These are phyloP conservation scores for Orbilia javanica DNA, from an alignment of 2,329 filamentous ascomycete genomes.

Conservation along the genomic window DNA sequence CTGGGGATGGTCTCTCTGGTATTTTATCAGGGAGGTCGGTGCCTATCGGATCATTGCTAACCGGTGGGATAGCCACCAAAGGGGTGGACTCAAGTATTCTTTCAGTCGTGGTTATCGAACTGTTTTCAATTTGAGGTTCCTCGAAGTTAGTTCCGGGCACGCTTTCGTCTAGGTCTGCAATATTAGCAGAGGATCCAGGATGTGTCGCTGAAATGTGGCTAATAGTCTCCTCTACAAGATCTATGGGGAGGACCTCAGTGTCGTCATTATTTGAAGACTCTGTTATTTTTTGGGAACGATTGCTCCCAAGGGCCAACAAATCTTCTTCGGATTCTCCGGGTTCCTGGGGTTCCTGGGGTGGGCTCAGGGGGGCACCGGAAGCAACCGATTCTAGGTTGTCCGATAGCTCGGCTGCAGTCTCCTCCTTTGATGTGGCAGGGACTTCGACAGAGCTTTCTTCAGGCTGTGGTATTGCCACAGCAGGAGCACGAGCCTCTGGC, in stretches of 20 bases:
- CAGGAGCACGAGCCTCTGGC: slow-evolving; percentile 1
- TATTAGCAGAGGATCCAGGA: slow-evolving; percentile 11
- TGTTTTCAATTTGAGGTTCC: too few species aligned
- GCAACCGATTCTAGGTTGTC: not conserved
- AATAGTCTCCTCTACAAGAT: slow-evolving; percentile 9
- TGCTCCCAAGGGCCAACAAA: slow-evolving; percentile 43
- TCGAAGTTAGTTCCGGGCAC: too few species aligned
- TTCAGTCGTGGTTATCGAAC: not conserved
- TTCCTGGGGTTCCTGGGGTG: slow-evolving; percentile 47
- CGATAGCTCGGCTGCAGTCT: not conserved
- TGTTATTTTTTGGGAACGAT: slow-evolving; percentile 39
- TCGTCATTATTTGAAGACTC: slow-evolving; percentile 35
- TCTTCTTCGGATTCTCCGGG: slow-evolving; percentile 25
- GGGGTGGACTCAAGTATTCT: not conserved
- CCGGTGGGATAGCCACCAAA: not conserved
- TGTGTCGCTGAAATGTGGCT: slow-evolving; percentile 45
- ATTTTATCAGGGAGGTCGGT: slow-evolving; percentile 7
- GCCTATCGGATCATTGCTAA: not conserved
- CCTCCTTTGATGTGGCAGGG: slow-evolving; percentile 40
- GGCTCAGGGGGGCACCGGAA: slow-evolving; percentile 39
- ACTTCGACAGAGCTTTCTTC: slow-evolving; percentile 42
- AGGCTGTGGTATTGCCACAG: not conserved
- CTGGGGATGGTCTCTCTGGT: not conserved
- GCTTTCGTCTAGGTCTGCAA: not conserved
- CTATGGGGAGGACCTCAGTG: slow-evolving; percentile 30